Percentiles rank a stretch among this genome's conserved stretches.
These are phyloP conservation scores for Fomitopsis schrenkii DNA, from an alignment of 1,284 basidiomycete genomes.

Conservation along the genomic window DNA sequence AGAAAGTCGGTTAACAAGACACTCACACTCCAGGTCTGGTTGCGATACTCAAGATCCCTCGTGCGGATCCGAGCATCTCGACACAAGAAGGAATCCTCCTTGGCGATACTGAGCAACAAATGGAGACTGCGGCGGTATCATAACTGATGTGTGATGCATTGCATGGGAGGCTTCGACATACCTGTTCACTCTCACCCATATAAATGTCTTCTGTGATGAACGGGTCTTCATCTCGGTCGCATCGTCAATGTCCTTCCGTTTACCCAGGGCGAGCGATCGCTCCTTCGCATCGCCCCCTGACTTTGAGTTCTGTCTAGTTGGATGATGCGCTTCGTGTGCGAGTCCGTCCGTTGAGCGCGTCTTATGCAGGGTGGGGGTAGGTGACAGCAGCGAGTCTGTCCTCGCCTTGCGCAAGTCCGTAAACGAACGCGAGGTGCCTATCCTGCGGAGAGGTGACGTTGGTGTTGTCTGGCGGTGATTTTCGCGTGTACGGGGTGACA, in stretches of 20 bases:
- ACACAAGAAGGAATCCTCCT: conserved; percentile 69
- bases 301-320: conserved; percentile 12
- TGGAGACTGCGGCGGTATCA: conserved; percentile 43
- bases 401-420: conserved; percentile 56
- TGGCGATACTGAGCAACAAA: conserved; percentile 64
- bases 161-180: conserved; percentile 29
- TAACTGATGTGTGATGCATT: neutral
- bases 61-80: conserved; percentile 72
- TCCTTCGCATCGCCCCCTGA: conserved; percentile 13
- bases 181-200: conserved; percentile 77
- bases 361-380: conserved; percentile 22
- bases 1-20: neutral
- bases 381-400: conserved; percentile 31
- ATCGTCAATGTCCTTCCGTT: conserved; percentile 35
- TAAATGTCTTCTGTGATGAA: conserved; percentile 79
- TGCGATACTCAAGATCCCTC: conserved; percentile 75
- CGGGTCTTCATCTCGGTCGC: conserved; percentile 76
- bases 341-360: conserved; percentile 27
- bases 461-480: conserved; percentile 21
- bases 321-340: conserved; percentile 2
- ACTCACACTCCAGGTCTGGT: conserved; percentile 84
- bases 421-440: conserved; percentile 64
- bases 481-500: conserved; percentile 20
- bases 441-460: conserved; percentile 37
- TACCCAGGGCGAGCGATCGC: neutral